Evolutionary conservation across 768 basidiomycete genomes (phyloP).

Genomic region (Mrakia gelida): DNA sequence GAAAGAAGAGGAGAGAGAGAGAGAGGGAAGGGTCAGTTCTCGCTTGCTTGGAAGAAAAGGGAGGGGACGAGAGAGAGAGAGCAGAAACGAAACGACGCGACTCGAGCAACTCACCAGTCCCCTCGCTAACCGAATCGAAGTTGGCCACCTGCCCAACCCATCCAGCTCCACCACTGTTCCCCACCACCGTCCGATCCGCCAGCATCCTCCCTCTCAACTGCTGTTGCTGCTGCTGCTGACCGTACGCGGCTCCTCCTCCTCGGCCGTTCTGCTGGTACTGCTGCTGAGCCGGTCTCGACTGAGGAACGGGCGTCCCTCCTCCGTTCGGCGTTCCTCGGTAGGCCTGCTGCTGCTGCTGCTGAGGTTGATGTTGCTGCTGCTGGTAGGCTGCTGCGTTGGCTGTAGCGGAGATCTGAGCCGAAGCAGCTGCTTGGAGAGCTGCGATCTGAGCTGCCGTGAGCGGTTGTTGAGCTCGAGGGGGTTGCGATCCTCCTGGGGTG

Average conservation of each 20-base stretch:
- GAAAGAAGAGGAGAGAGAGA: neutral
- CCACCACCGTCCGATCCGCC: conserved; percentile 23
- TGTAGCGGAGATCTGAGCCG: too few relatives aligned
- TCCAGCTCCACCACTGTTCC: conserved; percentile 20
- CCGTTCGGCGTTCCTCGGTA: neutral
- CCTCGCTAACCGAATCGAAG: neutral
- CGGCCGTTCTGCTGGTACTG: conserved; percentile 12
- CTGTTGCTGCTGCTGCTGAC: neutral
- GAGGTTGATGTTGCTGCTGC: neutral
- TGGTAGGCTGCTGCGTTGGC: neutral
- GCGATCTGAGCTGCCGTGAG: too few relatives aligned
- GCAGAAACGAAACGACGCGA: neutral
- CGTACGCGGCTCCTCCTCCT: neutral
- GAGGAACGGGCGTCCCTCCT: neutral
- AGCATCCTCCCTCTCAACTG: too few relatives aligned
- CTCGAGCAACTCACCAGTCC: conserved; percentile 3
- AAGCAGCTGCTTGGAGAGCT: too few relatives aligned
- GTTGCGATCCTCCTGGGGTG: too few relatives aligned
- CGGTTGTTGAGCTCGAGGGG: too few relatives aligned
- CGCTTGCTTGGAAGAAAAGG: too few relatives aligned
- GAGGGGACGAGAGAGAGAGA: neutral
- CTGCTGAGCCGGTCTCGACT: neutral
- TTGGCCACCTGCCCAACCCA: conserved; percentile 17
- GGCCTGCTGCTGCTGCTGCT: neutral
- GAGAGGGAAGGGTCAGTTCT: too few relatives aligned